A percentile compares a stretch with the other conserved stretches of the same genome.
phyloP scores from a whole-genome alignment of 1,139 yeast genomes.

The Blastobotrys buckinghamii region DNA sequence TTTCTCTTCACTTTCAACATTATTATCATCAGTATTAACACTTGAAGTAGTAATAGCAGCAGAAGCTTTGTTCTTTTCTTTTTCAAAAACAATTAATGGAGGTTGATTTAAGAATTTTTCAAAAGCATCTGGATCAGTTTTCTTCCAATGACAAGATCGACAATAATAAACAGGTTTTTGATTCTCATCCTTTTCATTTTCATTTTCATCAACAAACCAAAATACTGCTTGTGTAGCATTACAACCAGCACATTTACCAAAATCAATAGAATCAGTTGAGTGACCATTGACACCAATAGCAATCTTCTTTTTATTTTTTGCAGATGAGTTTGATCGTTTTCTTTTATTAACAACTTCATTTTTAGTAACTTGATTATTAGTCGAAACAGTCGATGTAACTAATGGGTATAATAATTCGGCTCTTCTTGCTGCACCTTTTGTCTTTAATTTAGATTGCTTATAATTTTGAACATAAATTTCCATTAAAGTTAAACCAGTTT shows the following conservation, averaged over 20 bases:
- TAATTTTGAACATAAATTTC: conserved; percentile 29
- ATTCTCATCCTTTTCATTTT: not conserved
- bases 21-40: not conserved
- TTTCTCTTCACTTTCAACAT: not conserved
- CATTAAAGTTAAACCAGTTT: conserved; percentile 26
- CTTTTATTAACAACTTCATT: not conserved
- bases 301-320: conserved; percentile 3
- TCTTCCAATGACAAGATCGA: conserved; percentile 3
- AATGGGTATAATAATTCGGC: conserved; percentile 17
- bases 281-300: conserved; percentile 9
- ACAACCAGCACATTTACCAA: conserved; percentile 18
- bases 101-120: not conserved
- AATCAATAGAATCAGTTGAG: conserved; percentile 2
- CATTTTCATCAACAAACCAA: conserved; percentile 19
- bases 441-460: conserved; percentile 20
- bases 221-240: conserved; percentile 12
- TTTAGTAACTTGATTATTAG: not conserved
- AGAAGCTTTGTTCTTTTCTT: not conserved
- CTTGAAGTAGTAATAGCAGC: no score
- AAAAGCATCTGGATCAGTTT: conserved; percentile 3
- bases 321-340: not conserved
- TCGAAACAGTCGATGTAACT: not conserved
- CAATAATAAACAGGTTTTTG: no score
- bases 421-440: conserved; percentile 23
- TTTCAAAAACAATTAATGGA: conserved; percentile 2